These are phyloP conservation scores for Isochrysis galbana DNA, from an alignment of 78 protist species.

Conservation along the genomic window DNA sequence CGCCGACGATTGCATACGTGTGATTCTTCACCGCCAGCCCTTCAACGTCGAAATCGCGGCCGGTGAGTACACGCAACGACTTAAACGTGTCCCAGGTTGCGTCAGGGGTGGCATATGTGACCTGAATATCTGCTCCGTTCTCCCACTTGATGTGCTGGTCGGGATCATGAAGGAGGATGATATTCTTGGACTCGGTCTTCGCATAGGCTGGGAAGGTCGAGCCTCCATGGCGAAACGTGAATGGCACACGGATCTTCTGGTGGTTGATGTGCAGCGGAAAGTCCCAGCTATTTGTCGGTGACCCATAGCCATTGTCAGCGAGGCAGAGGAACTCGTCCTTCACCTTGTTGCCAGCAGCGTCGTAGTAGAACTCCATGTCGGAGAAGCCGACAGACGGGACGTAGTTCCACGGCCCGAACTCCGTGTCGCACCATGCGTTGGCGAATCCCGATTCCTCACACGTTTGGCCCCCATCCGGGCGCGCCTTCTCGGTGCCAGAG, in stretches of 20 bases:
- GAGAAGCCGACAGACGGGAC: constrained; percentile 2
- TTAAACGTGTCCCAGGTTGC: neutral
- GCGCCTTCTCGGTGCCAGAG: neutral
- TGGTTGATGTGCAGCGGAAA: neutral
- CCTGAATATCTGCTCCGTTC: constrained; percentile 3
- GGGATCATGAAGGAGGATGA: neutral
- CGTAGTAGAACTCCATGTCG: neutral
- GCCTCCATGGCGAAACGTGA: neutral
- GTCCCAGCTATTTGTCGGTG: neutral
- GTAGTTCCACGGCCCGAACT: neutral
- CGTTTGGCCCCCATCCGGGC: neutral
- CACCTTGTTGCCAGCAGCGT: neutral
- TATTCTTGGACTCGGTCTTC: neutral
- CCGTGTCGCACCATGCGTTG: neutral
- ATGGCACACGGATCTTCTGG: neutral
- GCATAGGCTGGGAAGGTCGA: neutral
- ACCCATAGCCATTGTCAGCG: neutral
- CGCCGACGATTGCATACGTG: neutral
- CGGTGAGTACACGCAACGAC: neutral
- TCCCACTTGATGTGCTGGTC: neutral
- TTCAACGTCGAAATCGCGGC: neutral
- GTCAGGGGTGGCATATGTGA: neutral
- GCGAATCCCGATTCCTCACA: neutral
- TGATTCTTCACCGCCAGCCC: neutral
- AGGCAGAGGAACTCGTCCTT: neutral